Percentiles rank a stretch among this genome's conserved stretches.
Conservation (phyloP, 176 grass and related monocot genomes). For the Calamus simplicifolius region DNA sequence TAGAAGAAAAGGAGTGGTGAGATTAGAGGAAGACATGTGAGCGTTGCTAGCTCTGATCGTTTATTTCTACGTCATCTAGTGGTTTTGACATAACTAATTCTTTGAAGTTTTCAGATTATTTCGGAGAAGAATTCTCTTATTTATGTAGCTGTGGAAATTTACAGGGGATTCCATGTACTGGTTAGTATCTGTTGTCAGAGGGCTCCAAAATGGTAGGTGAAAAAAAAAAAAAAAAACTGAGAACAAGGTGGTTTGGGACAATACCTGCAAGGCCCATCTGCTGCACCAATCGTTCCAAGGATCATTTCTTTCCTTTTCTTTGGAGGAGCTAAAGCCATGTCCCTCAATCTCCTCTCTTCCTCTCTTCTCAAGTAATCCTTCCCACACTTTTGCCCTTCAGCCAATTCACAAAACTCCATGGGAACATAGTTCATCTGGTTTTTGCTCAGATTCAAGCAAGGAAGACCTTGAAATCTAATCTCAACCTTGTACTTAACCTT, state of each 20-base stretch:
- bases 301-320: slow-evolving; percentile 21
- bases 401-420: slow-evolving; percentile 43
- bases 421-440: slow-evolving; percentile 40
- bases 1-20: background rate
- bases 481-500: slow-evolving; percentile 14
- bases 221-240: background rate
- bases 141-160: slow-evolving; percentile 3
- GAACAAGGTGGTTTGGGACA: background rate
- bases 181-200: no score
- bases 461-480: slow-evolving; percentile 39
- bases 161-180: no score
- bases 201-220: background rate
- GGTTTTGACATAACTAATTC: no score
- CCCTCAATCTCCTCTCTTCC: slow-evolving; percentile 14
- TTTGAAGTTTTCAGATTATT: no score
- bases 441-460: slow-evolving; percentile 58
- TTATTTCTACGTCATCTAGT: no score
- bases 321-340: slow-evolving; percentile 17
- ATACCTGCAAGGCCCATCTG: slow-evolving; percentile 59
- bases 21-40: no score
- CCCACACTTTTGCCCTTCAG: slow-evolving; percentile 46
- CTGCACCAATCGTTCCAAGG: slow-evolving; percentile 21
- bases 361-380: slow-evolving; percentile 20
- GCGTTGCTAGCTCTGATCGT: no score
- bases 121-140: no score